Base-by-base conservation (phyloP, 208 protist genomes). In the Trypanosoma brucei region DNA sequence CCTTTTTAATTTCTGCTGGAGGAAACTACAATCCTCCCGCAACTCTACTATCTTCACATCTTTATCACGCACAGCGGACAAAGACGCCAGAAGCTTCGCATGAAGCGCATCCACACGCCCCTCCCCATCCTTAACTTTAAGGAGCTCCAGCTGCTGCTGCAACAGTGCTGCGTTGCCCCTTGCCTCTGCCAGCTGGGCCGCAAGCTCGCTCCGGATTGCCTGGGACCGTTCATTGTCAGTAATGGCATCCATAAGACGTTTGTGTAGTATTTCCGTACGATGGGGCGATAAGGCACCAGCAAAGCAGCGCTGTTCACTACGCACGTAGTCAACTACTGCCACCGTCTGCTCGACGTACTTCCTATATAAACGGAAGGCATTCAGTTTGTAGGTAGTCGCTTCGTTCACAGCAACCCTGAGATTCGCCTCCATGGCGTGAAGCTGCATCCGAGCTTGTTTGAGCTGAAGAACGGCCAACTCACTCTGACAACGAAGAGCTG, bases 391-490 rank as follows among this genome's bases (percentile, higher is more conserved):
- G 48, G 73, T 55, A 2, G 64, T 91, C 13, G 86, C 89, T 75
- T 95, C 89, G 72, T 95, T 95, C 36, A 80, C 63, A 46, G 89
- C 84, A 5, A 95, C 83, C 45, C 86, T 83, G 54, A 85, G 81
- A 77, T 95, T 95, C 8, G 89, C 86, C 69, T 95, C 89, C 1
- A 83, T 84, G 5, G 86, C 89, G 11, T 75, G 78, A 14, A 95
- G 79, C 57, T 92, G 86, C 58, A 95, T 78, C 48, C 73, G 72
- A 40, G 82, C 55, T 6, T 78, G 75, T 73, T 88, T 87, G 6
- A 76, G 78, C 35, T 86, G 84, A 55, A 92, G 81, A 46, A 89
- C 68, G 2, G 89, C 81, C 38, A 93, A 79, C 55, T 92, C 89
- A 68, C 80, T 84, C 53, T 92, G 84, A 1, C 78, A 71, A n/a